These are phyloP conservation scores for Pleurotus giganteus DNA, from an alignment of 768 basidiomycete genomes.

Conservation along the genomic window DNA sequence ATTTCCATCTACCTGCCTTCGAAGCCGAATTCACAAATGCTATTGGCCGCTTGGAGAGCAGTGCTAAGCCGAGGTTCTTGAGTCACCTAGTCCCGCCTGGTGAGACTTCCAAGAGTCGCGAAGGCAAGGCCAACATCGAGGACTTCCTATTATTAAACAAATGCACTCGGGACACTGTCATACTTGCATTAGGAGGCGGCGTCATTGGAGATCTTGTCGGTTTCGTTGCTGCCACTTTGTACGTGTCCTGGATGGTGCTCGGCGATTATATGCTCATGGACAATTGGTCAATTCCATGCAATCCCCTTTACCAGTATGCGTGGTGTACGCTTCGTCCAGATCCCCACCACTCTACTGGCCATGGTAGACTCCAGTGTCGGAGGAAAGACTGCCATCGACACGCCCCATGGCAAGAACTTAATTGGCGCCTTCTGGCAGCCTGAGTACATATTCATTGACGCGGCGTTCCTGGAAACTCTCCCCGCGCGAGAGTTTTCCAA, in stretches of 20 bases:
- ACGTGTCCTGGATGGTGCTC: conserved; percentile 29
- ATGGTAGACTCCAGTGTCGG: conserved; percentile 99
- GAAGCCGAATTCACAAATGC: conserved; percentile 56
- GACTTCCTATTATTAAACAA: conserved; percentile 86
- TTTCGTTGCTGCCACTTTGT: conserved; percentile 97
- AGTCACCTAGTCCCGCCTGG: conserved; percentile 83
- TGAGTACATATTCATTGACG: conserved; percentile 95
- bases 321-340: conserved; percentile 91
- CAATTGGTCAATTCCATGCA: conserved; percentile 7
- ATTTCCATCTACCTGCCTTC: conserved; percentile 71
- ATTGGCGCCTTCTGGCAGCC: conserved; percentile 99
- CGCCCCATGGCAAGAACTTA: conserved; percentile 96
- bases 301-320: conserved; percentile 71
- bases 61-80: conserved; percentile 62
- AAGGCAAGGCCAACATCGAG: conserved; percentile 91
- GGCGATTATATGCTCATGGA: conserved; percentile 5
- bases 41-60: conserved; percentile 24
- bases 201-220: conserved; percentile 97
- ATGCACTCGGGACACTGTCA: conserved; percentile 91
- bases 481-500: conserved; percentile 95
- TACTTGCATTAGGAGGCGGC: conserved; percentile 93
- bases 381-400: conserved; percentile 99
- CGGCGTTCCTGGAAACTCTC: conserved; percentile 91
- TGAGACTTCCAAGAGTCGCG: conserved; percentile 88
- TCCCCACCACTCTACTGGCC: conserved; percentile 93